Evolutionary conservation across 169 alveolate genomes (phyloP), one percentile per base, ranked within the genome.

Genomic region (Eimeria acervulina): DNA sequence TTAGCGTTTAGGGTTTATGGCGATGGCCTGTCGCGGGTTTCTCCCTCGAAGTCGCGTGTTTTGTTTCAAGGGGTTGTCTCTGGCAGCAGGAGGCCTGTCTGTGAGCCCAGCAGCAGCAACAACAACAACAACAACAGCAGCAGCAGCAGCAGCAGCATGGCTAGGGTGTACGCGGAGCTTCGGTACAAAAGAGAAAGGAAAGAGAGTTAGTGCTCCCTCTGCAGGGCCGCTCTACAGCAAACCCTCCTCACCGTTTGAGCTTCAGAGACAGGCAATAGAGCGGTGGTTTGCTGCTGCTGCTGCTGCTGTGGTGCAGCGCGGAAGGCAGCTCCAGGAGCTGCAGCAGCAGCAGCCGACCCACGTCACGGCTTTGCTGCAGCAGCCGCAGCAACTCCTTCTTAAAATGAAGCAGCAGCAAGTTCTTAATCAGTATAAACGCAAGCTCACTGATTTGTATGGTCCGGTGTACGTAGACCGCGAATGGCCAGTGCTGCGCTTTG

Each of bases 271-370:
- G 36, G 8, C 38, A 19, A 36, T 76, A 21, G 87, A 76, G 55
- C 55, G 87, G 13, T 76, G 87, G 87, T 40, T 76, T 76, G 87
- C 87, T 40, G 87, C 87, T 76, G 51, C 87, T 76, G 87, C 87
- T 55, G 66, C 66, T 55, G 66, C 66, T 7, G 26, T 55, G 26
- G 66, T 76, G 21, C 87, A 33, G 87, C 83, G 40, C 47, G 55
- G 12, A 47, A 47, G 55, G 12, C 55, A 47, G 55, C 55, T 72
- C 15, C 10, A 31, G 44, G 47, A n/a, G 83, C 55, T 13, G 87
- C 87, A 38, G 87, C 87, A 76, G 55, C 51, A 76, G 31, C 87
- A 76, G 19, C 66, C 5, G 66, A 10, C 17, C n/a, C 26, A 21
- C 13, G 59, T 76, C 59, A 7, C 52, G 1, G 55, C 59, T 2